phyloP scores from a whole-genome alignment of 163 green algal species.

The Scenedesmus sp. region DNA sequence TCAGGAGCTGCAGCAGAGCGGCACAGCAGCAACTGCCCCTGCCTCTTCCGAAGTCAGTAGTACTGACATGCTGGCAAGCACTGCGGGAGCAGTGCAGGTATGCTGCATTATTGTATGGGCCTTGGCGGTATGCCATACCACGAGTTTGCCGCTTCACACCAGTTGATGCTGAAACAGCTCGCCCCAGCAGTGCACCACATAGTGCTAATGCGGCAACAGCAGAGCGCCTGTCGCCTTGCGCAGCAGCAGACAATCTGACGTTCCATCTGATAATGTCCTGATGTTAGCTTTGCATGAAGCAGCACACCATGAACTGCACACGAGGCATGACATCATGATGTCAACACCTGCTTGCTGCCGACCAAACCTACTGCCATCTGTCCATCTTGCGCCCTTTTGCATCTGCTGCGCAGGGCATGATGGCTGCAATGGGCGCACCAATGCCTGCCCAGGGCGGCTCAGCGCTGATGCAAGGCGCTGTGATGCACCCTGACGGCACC shows the following conservation, averaged over 20 bases:
- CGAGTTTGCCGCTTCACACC: neutral
- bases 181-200: neutral
- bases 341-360: neutral
- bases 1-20: neutral
- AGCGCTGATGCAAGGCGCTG: slow-evolving; percentile 8
- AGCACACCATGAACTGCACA: neutral
- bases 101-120: neutral
- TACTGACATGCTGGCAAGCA: slow-evolving; percentile 6
- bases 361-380: neutral
- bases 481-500: slow-evolving; percentile 6
- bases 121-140: too few species aligned
- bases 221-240: too few species aligned
- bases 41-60: neutral
- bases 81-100: neutral
- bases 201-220: too few species aligned
- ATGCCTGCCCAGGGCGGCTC: neutral
- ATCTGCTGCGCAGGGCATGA: slow-evolving; percentile 28
- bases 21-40: neutral
- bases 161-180: neutral
- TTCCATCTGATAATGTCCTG: neutral
- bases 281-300: neutral
- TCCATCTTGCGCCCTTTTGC: neutral
- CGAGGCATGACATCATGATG: neutral
- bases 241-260: neutral
- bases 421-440: slow-evolving; percentile 18